phyloP scores from a whole-genome alignment of 495 filamentous ascomycete species.

The Articulospora tetracladia region DNA sequence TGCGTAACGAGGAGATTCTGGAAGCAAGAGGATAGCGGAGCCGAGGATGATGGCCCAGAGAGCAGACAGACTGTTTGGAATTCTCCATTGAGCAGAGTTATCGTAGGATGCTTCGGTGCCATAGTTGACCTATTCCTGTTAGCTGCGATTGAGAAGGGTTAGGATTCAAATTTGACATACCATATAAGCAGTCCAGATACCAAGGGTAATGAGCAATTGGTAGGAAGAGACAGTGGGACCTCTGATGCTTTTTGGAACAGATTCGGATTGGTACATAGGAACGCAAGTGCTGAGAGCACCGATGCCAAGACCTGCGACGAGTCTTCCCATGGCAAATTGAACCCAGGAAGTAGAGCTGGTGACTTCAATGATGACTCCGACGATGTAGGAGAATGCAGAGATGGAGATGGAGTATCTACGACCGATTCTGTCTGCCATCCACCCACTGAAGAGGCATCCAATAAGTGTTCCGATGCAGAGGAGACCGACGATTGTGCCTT shows the following conservation, averaged over 20 bases:
- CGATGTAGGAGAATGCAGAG: slow-evolving; percentile 59
- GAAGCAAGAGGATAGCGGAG: slow-evolving; percentile 63
- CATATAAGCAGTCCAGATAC: slow-evolving; percentile 49
- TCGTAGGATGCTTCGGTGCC: slow-evolving; percentile 50
- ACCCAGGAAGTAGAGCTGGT: slow-evolving; percentile 47
- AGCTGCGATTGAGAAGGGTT: slow-evolving; percentile 6
- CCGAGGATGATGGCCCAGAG: slow-evolving; percentile 73
- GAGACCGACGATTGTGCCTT: slow-evolving; percentile 51
- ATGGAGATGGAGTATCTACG: slow-evolving; percentile 45
- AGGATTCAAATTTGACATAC: slow-evolving; percentile 10
- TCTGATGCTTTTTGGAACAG: slow-evolving; percentile 75
- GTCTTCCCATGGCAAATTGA: slow-evolving; percentile 50
- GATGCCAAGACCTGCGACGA: slow-evolving; percentile 56
- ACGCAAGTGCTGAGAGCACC: slow-evolving; percentile 55
- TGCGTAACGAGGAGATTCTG: slow-evolving; percentile 68
- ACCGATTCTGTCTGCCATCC: slow-evolving; percentile 44
- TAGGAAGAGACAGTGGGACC: slow-evolving; percentile 78
- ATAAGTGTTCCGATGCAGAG: slow-evolving; percentile 66
- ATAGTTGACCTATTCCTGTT: slow-evolving; percentile 63
- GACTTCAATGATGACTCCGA: slow-evolving; percentile 66
- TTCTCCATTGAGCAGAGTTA: slow-evolving; percentile 60
- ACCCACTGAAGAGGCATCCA: slow-evolving; percentile 62
- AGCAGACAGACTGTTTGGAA: slow-evolving; percentile 77
- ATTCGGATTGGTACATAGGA: slow-evolving; percentile 81
- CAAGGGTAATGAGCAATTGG: slow-evolving; percentile 80